Conservation (phyloP, 305 asterid genomes). For the Plantago lanceolata region DNA sequence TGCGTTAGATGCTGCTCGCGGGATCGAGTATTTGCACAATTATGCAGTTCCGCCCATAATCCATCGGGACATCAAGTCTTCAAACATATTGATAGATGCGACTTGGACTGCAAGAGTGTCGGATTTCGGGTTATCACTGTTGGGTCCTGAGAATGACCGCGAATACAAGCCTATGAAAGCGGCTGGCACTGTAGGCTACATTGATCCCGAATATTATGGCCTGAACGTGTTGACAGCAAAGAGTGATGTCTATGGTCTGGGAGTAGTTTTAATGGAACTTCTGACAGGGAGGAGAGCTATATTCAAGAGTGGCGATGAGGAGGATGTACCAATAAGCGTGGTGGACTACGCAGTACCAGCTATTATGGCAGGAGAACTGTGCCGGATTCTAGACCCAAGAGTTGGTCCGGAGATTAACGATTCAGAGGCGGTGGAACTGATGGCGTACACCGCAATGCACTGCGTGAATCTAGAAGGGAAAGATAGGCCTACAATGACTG, state of each 20-base stretch:
- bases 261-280: constrained; percentile 74
- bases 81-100: constrained; percentile 66
- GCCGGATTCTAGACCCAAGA: constrained; percentile 46
- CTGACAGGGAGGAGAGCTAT: constrained; percentile 77
- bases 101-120: constrained; percentile 73
- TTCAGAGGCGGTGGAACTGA: constrained; percentile 77
- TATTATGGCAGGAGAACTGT: constrained; percentile 65
- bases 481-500: constrained; percentile 78
- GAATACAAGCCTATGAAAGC: constrained; percentile 56
- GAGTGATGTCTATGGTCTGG: constrained; percentile 82
- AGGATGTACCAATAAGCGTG: constrained; percentile 48
- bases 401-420: constrained; percentile 60
- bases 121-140: constrained; percentile 71
- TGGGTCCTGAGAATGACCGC: constrained; percentile 49
- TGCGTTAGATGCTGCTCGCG: constrained; percentile 74
- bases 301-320: constrained; percentile 47
- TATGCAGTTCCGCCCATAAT: constrained; percentile 87
- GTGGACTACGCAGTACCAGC: constrained; percentile 69
- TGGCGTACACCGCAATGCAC: constrained; percentile 84
- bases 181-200: constrained; percentile 86
- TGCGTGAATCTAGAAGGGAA: constrained; percentile 86
- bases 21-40: constrained; percentile 77
- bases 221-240: constrained; percentile 73
- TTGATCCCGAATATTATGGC: constrained; percentile 78
- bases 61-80: constrained; percentile 79